phyloP scores from a whole-genome alignment of 2,329 filamentous ascomycete genomes.

The Cytospora mali region DNA sequence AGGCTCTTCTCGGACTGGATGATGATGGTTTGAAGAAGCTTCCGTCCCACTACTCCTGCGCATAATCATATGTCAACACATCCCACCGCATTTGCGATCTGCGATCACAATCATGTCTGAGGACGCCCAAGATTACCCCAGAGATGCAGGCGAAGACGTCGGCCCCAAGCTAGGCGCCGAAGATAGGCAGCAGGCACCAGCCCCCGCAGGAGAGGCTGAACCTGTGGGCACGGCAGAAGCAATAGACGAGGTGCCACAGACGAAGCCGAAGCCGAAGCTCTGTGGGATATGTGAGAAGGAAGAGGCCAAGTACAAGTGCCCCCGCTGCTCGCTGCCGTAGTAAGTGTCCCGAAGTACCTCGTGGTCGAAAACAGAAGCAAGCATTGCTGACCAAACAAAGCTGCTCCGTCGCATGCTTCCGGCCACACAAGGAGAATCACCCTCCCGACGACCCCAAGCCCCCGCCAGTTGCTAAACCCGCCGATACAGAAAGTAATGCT shows the following conservation, averaged over 20 bases:
- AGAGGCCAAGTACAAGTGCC: constrained; percentile 64
- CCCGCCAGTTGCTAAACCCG: constrained; percentile 25
- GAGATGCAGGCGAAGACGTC: neutral
- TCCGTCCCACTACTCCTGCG: neutral
- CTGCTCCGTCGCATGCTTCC: constrained; percentile 61
- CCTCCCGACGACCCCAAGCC: constrained; percentile 31
- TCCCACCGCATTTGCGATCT: neutral
- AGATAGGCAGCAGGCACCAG: neutral
- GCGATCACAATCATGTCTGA: constrained; percentile 12
- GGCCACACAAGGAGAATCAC: constrained; percentile 37
- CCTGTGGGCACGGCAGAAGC: neutral
- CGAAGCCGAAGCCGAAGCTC: constrained; percentile 43
- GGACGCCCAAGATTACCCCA: constrained; percentile 7
- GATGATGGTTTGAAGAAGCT: neutral
- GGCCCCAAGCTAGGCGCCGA: neutral
- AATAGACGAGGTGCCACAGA: too few species aligned
- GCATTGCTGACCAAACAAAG: constrained; percentile 38
- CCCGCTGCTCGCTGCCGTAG: constrained; percentile 61
- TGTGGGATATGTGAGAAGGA: constrained; percentile 58
- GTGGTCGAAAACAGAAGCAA: constrained; percentile 5
- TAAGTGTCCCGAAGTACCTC: constrained; percentile 41
- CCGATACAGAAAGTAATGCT: constrained; percentile 21
- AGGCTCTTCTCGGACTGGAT: constrained; percentile 9
- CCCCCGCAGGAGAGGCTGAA: neutral
- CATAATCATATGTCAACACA: neutral